phyloP scores from a whole-genome alignment of 306 rosid species.

The Styphnolobium japonicum region DNA sequence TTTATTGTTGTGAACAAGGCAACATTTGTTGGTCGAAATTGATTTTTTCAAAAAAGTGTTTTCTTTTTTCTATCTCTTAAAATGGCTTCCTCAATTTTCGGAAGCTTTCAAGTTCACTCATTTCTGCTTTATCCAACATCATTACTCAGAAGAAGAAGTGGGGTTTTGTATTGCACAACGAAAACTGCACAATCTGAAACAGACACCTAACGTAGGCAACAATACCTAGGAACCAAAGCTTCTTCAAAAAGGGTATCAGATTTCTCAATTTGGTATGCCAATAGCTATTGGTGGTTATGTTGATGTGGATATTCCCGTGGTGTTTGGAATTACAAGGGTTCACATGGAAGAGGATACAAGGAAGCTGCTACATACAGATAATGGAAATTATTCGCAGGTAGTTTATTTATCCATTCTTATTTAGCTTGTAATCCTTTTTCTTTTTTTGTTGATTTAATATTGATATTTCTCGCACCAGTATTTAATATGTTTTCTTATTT shows the following conservation, averaged over 20 bases:
- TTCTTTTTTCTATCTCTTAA: neutral
- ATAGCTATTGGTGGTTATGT: slow-evolving; percentile 73
- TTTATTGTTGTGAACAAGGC: neutral
- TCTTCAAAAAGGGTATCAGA: slow-evolving; percentile 79
- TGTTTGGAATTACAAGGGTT: slow-evolving; percentile 91
- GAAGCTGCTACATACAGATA: slow-evolving; percentile 83
- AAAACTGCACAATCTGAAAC: slow-evolving; percentile 62
- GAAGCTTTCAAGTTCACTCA: slow-evolving; percentile 61
- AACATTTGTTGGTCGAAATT: neutral
- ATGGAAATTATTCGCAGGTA: slow-evolving; percentile 77
- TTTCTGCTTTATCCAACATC: slow-evolving; percentile 47
- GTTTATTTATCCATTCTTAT: slow-evolving; percentile 2
- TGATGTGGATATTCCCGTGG: slow-evolving; percentile 83
- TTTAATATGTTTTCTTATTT: neutral
- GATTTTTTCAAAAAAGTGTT: neutral
- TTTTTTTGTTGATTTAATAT: neutral
- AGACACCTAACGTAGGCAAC: slow-evolving; percentile 53
- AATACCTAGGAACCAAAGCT: slow-evolving; percentile 39
- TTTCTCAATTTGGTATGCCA: slow-evolving; percentile 94
- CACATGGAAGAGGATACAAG: slow-evolving; percentile 99
- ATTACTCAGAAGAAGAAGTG: slow-evolving; percentile 40
- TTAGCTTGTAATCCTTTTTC: neutral
- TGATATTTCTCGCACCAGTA: neutral
- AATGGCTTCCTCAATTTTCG: slow-evolving; percentile 69
- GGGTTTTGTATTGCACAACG: slow-evolving; percentile 46